Evolutionary conservation across 2,329 filamentous ascomycete species (phyloP), one percentile per base, ranked within the genome.

Genomic region (Colletotrichum sp.): DNA sequence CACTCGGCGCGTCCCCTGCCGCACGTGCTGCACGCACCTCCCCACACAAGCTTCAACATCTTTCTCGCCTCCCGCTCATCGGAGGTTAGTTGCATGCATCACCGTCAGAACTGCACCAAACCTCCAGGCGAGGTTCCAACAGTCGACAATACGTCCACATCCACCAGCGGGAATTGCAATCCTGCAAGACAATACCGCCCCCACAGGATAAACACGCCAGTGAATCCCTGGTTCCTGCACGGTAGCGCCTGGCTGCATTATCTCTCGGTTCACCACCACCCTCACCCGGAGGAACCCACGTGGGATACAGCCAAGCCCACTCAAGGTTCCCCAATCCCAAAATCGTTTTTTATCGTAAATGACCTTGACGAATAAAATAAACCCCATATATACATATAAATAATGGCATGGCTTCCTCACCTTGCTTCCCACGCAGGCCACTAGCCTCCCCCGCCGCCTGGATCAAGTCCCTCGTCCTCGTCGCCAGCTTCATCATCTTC

Each of bases 321-420:
- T 15, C 32, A 63, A n/a, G 28, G 16, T 63, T 34, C 59, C 28
- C 21, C 59, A n/a, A 32, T 34, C 3, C n/a, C 28, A 62, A 62
- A 62, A 21, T 7, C 7, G 18, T 4, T 24, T 49, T 12, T 52
- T 52, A 52, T 52, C 44, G 44, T 10, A 52, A 52, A 52, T 52
- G 44, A 32, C 26, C 10, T 63, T 63, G 16, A 63, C 30, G n/a
- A 7, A 15, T 1, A 63, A 21, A 63, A 15, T 8, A 5, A 62
- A 62, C 6, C 3, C 44, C 12, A 21, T 21, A 52, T 13, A 13
- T 13, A 52, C 16, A 8, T 44, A 76, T 70, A 75, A 59, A 76
- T 55, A 60, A 77, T 77, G 76, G 74, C 30, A 77, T 77, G 76
- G 72, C 60, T 62, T 71, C 70, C 69, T 64, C 66, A 52, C 34